A percentile compares a stretch with the other conserved stretches of the same genome.
Evolutionary conservation across 2,329 filamentous ascomycete species (phyloP).

Genomic region (Diaporthe ampelina): DNA sequence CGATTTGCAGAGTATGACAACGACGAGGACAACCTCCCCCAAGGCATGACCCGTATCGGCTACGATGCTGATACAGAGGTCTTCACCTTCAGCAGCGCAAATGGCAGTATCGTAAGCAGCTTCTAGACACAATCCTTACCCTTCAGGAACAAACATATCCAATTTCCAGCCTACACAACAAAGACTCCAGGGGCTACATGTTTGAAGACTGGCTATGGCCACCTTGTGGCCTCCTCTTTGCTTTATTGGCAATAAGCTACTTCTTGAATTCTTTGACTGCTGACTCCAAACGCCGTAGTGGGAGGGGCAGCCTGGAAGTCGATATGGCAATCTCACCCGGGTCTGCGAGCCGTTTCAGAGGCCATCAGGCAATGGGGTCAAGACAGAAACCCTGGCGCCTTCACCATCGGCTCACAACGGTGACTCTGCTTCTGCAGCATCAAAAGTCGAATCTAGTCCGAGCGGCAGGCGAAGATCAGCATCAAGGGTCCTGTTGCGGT

Average conservation of each 20-base stretch:
- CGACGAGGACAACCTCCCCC: constrained; percentile 8
- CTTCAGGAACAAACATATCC: too few species aligned
- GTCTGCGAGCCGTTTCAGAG: background rate
- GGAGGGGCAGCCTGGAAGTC: constrained; percentile 6
- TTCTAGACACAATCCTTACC: too few species aligned
- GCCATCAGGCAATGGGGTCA: background rate
- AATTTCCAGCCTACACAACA: too few species aligned
- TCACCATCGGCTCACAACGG: background rate
- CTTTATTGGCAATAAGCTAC: too few species aligned
- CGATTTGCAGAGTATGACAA: constrained; percentile 10
- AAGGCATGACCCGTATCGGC: constrained; percentile 16
- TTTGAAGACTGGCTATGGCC: too few species aligned
- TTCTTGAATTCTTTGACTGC: too few species aligned
- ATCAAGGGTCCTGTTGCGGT: constrained; percentile 20
- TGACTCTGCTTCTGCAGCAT: background rate
- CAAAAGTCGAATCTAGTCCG: background rate
- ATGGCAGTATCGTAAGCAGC: constrained; percentile 1
- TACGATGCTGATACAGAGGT: constrained; percentile 24
- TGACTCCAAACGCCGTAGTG: background rate
- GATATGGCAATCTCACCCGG: constrained; percentile 10
- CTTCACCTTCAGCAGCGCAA: constrained; percentile 7
- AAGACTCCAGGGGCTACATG: too few species aligned
- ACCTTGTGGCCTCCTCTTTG: too few species aligned
- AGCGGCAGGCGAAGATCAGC: constrained; percentile 14
- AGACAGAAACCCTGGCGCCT: background rate